Evolutionary conservation across 1,139 yeast species (phyloP), one percentile per base, ranked within the genome.

Genomic region (Hyphopichia wangnamkhiaoensis): DNA sequence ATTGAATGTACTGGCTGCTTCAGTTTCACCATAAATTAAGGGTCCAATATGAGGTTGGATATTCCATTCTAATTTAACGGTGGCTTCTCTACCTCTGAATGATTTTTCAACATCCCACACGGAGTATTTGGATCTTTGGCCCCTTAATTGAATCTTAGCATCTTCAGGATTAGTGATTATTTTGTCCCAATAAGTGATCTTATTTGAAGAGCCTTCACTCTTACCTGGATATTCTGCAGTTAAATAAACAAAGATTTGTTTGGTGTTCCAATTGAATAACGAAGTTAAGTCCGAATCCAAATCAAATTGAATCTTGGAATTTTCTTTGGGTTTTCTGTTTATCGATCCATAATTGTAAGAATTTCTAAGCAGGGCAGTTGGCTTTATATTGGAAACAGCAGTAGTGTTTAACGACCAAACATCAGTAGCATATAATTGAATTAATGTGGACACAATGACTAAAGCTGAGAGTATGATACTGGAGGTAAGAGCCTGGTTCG

Each of bases 181-280:
- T 53, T 77, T 77, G 63, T 93, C 98, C 98, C 98, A 93, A 56
- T 87, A 81, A 0, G 94, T 86, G 28, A 91, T 87, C 45, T 81
- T 80, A 65, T 84, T 88, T 17, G 63, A 59, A 2, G 80, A 68
- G 2, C 65, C 73, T 2, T 58, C 61, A 30, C 65, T 66, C 49
- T 73, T 74, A 2, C 93, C 93, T 10, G 84, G 82, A 55, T 91
- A 90, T 54, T 89, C 94, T 1, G 95, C 96, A 2, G 95, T 87
- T 45, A 93, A 71, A 54, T 91, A 93, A 4, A 85, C 86, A 58
- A 93, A 91, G 16, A 93, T 80, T 61, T 93, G 98, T 57, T 93
- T 93, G 10, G 98, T 93, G 64, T 93, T 93, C 97, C 98, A 93
- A 61, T 87, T 90, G 76, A 91, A 91, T 41, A 93, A 71, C 1